Percentiles rank a stretch among this genome's conserved stretches.
Evolutionary conservation across 2,329 filamentous ascomycete species (phyloP).

Genomic region (Herpotrichia juniperi): DNA sequence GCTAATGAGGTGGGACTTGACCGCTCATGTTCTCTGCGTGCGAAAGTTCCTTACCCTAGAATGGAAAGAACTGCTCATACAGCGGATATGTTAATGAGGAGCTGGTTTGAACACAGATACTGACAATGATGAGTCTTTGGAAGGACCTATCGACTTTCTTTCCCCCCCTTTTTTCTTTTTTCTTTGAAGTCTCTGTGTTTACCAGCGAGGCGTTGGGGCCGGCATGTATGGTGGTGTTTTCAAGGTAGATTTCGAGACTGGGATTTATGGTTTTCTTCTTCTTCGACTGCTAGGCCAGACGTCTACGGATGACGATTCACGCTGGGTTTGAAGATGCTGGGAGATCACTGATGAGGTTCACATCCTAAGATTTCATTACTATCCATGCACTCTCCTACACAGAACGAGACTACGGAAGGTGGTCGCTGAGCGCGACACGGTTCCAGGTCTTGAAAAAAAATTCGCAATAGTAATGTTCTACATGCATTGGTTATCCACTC

Average conservation of each 20-base stretch:
- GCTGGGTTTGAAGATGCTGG: too few species aligned
- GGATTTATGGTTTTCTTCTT: neutral
- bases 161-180: neutral
- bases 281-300: too few species aligned
- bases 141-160: neutral
- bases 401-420: too few species aligned
- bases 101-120: conserved; percentile 4
- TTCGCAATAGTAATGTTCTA: too few species aligned
- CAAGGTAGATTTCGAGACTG: neutral
- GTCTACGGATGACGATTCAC: too few species aligned
- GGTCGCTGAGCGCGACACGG: too few species aligned
- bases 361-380: too few species aligned
- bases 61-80: conserved; percentile 9
- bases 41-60: conserved; percentile 8
- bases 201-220: conserved; percentile 1
- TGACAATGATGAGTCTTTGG: neutral
- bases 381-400: too few species aligned
- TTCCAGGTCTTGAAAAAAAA: too few species aligned
- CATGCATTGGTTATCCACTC: too few species aligned
- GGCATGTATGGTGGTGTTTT: neutral
- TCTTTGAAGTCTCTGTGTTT: neutral
- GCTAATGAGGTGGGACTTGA: conserved; percentile 34
- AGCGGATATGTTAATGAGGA: conserved; percentile 22
- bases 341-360: too few species aligned
- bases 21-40: conserved; percentile 9